Base-by-base conservation (phyloP, 495 filamentous ascomycete genomes). In the Zalerion maritima region DNA sequence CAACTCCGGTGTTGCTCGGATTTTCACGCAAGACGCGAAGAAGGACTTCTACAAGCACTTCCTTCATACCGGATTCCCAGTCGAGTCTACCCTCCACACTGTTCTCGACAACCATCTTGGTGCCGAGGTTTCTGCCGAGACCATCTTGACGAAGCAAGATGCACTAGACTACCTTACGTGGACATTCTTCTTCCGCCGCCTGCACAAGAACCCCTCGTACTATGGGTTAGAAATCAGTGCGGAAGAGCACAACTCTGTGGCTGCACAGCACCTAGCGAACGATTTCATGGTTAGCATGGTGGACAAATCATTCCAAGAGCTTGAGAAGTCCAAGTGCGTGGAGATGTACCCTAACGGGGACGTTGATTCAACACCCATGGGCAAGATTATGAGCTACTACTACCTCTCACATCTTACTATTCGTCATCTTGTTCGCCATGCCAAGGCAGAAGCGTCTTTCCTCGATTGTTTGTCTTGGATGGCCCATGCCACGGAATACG, bases 11-110 rank as follows among this genome's bases (percentile, higher is more conserved):
- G 87, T 96, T 39, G 89, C 91, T 6, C 73, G 85, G 17, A 96
- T 99, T 40, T 92, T 96, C 53, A 96, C 91, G 0, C 85, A 99
- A 44, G 87, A 96, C 35, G 59, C 85, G 7, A 99, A 96, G 62
- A 99, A 99, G 53, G 81, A 83, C n/a, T 99, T 96, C 55, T 99
- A 99, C 58, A 99, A 96, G 61, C 86, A 99, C 57, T 99, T 99
- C 49, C 50, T 99, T 25, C 89, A 99, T 46, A 96, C 91, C 7
- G 89, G 89, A 3, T 99, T 99, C 54, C 89, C 89, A 0, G 89
- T 99, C 14, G 89, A 99, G 50, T 94, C 85, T 5, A 84, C 84
- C 3, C 61, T 99, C 12, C 89, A 99, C 58, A 93, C 89, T 14
- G 89, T 94, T 1, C 62, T 96, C 3, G 89, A 94, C 52, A 93